These are phyloP conservation scores for Skeletonema grethae DNA, from an alignment of 108 stramenopile genomes.

Conservation along the genomic window DNA sequence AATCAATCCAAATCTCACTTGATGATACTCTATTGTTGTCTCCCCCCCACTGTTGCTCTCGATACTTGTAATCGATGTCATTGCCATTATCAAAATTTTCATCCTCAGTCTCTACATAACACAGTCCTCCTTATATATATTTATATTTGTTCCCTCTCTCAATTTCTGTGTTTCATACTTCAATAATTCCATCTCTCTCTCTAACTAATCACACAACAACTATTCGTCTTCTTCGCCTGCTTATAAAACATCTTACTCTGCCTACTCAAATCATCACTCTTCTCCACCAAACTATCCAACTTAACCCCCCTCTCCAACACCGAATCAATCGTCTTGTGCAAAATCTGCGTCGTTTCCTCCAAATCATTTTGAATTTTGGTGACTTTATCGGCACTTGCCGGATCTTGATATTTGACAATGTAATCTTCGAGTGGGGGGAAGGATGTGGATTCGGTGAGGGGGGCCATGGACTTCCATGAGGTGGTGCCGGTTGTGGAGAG, in stretches of 20 bases:
- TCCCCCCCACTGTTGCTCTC: neutral
- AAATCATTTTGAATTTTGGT: constrained; percentile 98
- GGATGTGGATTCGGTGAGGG: constrained; percentile 59
- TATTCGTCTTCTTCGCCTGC: constrained; percentile 98
- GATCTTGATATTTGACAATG: constrained; percentile 89
- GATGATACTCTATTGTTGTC: neutral
- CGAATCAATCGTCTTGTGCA: constrained; percentile 98
- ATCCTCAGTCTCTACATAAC: neutral
- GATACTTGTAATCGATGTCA: neutral
- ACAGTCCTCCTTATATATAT: neutral
- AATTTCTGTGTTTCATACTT: too few relatives aligned
- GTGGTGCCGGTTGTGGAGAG: constrained; percentile 45
- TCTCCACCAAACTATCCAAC: constrained; percentile 96
- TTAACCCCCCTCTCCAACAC: constrained; percentile 98
- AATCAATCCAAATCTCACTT: neutral
- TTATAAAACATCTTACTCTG: constrained; percentile 99
- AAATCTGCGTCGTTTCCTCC: constrained; percentile 97
- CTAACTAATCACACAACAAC: constrained; percentile 95
- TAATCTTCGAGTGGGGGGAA: constrained; percentile 76
- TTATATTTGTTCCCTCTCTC: neutral
- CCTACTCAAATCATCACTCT: constrained; percentile 92
- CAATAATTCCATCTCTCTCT: neutral
- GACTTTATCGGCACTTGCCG: constrained; percentile 95
- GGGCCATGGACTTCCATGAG: constrained; percentile 66
- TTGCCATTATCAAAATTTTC: neutral